Base-by-base conservation (phyloP, 352 stramenopile species). In the Phytophthora idaei region DNA sequence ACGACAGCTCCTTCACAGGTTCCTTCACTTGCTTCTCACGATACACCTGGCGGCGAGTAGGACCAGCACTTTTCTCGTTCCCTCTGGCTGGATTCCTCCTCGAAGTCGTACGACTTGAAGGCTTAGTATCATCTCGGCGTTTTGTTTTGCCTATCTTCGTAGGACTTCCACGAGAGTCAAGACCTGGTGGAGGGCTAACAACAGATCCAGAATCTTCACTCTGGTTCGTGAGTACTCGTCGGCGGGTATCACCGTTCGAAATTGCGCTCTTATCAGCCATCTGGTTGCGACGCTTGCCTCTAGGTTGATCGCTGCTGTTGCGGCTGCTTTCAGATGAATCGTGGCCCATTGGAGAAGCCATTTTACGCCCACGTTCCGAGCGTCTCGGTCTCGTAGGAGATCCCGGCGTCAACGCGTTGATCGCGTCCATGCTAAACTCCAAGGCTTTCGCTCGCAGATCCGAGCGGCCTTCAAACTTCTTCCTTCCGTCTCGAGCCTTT, bases 1-100 rank as follows among this genome's bases (percentile, higher is more conserved):
- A 8, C 3, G 41, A 21, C n/a, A 48, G 17, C 37, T 73, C 69
- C 36, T 76, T 64, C 17, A 39, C 17, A 12, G 11, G 34, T 25
- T 72, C 51, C 58, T 74, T 72, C 5, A 73, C 31, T 31, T 76
- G 65, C 57, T 90, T 93, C 57, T 93, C 79, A 7, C 85, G 83
- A 62, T 89, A 90, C 15, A 89, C 62, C 53, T 88, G 82, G 5
- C 82, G 82, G 37, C 77, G 76, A 7, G 69, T 53, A 27, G 53
- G 57, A 5, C 41, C 39, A 21, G 29, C 2, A 9, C 36, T 29
- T 49, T 76, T 80, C 2, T 81, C 57, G 44, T 46, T 66, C 61
- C 65, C 61, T 72, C 67, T 37, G 28, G 47, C 9, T 3, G 50
- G 39, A 42, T 48, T 79, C 55, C 64, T 78, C 58, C 64, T 78